These are phyloP conservation scores for Mycena amicta DNA, from an alignment of 768 basidiomycete genomes.

Conservation along the genomic window DNA sequence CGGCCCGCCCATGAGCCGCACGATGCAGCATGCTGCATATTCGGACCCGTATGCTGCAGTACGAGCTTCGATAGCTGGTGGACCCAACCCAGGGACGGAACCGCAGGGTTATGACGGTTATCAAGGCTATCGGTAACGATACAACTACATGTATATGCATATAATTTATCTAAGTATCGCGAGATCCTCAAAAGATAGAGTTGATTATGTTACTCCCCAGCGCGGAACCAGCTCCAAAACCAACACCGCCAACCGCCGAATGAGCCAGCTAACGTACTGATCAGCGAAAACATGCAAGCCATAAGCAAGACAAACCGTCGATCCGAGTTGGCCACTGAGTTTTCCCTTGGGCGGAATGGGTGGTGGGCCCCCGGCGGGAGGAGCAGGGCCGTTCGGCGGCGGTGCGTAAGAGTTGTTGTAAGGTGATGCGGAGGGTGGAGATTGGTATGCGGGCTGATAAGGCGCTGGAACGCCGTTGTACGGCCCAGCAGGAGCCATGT, in stretches of 20 bases:
- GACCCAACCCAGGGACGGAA: slow-evolving; percentile 28
- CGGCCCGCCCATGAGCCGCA: slow-evolving; percentile 62
- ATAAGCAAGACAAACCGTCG: too few species aligned
- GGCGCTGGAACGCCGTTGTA: not conserved
- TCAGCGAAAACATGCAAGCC: too few species aligned
- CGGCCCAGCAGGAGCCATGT: slow-evolving; percentile 4
- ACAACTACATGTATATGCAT: slow-evolving; percentile 2
- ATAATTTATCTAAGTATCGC: not conserved
- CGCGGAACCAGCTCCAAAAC: slow-evolving; percentile 40
- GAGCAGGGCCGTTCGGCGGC: slow-evolving; percentile 2
- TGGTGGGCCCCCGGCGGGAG: slow-evolving; percentile 43
- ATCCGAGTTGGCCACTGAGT: slow-evolving; percentile 5
- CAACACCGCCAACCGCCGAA: slow-evolving; percentile 65
- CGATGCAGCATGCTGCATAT: slow-evolving; percentile 96
- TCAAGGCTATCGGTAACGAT: slow-evolving; percentile 48
- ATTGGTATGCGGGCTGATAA: not conserved
- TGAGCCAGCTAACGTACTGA: slow-evolving; percentile 60
- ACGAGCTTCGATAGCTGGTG: slow-evolving; percentile 55
- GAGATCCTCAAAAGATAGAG: slow-evolving; percentile 41
- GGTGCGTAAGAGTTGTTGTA: not conserved
- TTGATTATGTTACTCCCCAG: slow-evolving; percentile 48
- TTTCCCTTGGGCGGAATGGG: not conserved
- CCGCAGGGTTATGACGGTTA: slow-evolving; percentile 61
- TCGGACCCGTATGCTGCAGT: slow-evolving; percentile 88
- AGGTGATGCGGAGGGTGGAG: not conserved